These are phyloP conservation scores for Colletotrichum spaethianum DNA, from an alignment of 2,329 filamentous ascomycete species.

Conservation along the genomic window DNA sequence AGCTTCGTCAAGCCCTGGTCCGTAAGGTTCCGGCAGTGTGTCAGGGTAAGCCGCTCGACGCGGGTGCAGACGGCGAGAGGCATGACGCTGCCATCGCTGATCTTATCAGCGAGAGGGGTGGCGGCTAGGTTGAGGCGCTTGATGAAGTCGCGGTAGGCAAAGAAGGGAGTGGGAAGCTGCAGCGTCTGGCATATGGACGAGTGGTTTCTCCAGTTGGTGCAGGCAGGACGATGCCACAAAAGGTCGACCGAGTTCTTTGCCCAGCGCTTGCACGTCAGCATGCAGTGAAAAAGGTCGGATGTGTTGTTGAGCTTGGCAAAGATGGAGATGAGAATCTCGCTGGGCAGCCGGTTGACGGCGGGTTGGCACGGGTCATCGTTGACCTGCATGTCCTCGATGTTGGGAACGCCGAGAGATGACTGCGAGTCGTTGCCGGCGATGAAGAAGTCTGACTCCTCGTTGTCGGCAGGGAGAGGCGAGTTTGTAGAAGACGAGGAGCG, in stretches of 20 bases:
- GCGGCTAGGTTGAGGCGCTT: constrained; percentile 91
- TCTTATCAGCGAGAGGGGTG: constrained; percentile 69
- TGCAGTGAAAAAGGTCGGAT: constrained; percentile 85
- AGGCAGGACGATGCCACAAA: constrained; percentile 94
- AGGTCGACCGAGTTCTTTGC: constrained; percentile 92
- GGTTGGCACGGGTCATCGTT: constrained; percentile 77
- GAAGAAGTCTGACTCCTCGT: constrained; percentile 96
- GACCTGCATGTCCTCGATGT: constrained; percentile 81
- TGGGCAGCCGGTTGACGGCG: constrained; percentile 89
- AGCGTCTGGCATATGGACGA: constrained; percentile 86
- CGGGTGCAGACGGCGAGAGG: constrained; percentile 89
- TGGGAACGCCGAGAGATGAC: constrained; percentile 88
- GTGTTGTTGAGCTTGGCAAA: constrained; percentile 87
- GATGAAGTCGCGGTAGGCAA: constrained; percentile 90
- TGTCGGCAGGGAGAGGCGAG: constrained; percentile 81
- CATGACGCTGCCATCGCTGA: constrained; percentile 91
- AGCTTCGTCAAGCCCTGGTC: constrained; percentile 87
- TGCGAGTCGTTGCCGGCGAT: constrained; percentile 91
- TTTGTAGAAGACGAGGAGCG: constrained; percentile 78
- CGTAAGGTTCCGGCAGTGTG: constrained; percentile 87
- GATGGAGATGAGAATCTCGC: constrained; percentile 94
- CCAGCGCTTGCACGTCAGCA: constrained; percentile 96
- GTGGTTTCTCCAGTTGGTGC: constrained; percentile 88
- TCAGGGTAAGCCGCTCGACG: constrained; percentile 92
- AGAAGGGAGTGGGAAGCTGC: constrained; percentile 80